Evolutionary conservation across 805 yeast genomes (phyloP).

Genomic region (Hanseniaspora guilliermondii): DNA sequence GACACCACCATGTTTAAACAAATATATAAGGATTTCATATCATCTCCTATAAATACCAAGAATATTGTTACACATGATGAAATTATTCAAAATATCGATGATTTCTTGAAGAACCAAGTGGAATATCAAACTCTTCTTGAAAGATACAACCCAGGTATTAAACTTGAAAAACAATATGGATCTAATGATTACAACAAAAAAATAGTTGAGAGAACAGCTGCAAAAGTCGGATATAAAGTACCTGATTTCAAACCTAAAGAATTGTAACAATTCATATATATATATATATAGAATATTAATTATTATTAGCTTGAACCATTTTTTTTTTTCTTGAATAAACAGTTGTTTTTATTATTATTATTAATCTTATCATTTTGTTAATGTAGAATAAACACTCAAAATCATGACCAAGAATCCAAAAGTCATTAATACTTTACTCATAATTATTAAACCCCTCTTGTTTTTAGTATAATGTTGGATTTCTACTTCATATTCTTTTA

Average conservation of each 20-base stretch:
- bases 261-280: background rate
- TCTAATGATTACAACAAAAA: slow-evolving; percentile 30
- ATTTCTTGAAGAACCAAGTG: slow-evolving; percentile 60
- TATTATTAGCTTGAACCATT: background rate
- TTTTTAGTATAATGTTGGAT: slow-evolving; percentile 17
- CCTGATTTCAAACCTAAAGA: slow-evolving; percentile 27
- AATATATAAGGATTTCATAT: slow-evolving; percentile 16
- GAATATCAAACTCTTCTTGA: slow-evolving; percentile 66
- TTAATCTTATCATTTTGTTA: slow-evolving; percentile 14
- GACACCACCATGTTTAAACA: slow-evolving; percentile 19
- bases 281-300: background rate
- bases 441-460: slow-evolving; percentile 18
- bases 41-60: background rate
- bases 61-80: slow-evolving; percentile 14
- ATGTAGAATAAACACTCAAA: slow-evolving; percentile 41
- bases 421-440: slow-evolving; percentile 41
- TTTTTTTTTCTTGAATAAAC: background rate
- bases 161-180: slow-evolving; percentile 46
- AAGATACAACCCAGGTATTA: slow-evolving; percentile 75
- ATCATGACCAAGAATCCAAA: slow-evolving; percentile 68
- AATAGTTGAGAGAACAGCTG: slow-evolving; percentile 66
- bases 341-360: background rate
- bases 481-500: slow-evolving; percentile 21
- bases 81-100: slow-evolving; percentile 30
- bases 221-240: slow-evolving; percentile 71